Base-by-base conservation (phyloP, 2,329 filamentous ascomycete species). In the Fusarium sterilihyphosum region DNA sequence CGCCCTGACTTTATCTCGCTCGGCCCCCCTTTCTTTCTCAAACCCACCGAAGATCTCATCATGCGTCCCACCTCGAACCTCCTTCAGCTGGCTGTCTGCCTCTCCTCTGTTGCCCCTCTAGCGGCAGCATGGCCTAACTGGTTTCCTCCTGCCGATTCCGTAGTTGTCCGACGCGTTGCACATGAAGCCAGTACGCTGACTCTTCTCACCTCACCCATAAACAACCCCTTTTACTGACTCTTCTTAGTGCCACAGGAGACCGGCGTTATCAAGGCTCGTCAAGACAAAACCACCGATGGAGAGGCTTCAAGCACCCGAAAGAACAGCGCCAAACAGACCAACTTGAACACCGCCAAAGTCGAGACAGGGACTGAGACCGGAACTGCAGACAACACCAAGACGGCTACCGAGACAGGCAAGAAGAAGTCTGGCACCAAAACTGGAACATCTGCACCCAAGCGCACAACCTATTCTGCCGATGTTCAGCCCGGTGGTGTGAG, bases 91-190 rank as follows among this genome's bases (percentile, higher is more conserved):
- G 85, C 88, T 59, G 73, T 87, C 63, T 83, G 90, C 74, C 83
- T 91, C 22, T 82, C 82, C 49, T 85, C 89, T 38, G 81, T 90
- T 61, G 82, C 87, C 14, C 84, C 86, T 22, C 73, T 88, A 29
- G 85, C 85, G n/a, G 85, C 87, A 61, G 88, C 86, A 65, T 91
- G 89, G 89, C 86, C 89, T 26, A 82, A 80, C 71, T 90, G 87
- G 86, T 81, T 91, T 43, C 88, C 89, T 24, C 85, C 88, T 18
- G 54, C 86, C 41, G 86, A 90, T 72, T 79, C 86, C 20, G 78
- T 92, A 41, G 82, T 91, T 46, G 88, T 70, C 17, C 40, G 43
- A 59, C 57, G 65, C 35, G 66, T 75, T 56, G 57, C 53, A 16
- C 33, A 63, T 13, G 44, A 70, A 67, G 54, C 65, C 29, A 47